Base-by-base conservation (phyloP, 2,329 filamentous ascomycete species). In the Pestalotiopsis sp. region DNA sequence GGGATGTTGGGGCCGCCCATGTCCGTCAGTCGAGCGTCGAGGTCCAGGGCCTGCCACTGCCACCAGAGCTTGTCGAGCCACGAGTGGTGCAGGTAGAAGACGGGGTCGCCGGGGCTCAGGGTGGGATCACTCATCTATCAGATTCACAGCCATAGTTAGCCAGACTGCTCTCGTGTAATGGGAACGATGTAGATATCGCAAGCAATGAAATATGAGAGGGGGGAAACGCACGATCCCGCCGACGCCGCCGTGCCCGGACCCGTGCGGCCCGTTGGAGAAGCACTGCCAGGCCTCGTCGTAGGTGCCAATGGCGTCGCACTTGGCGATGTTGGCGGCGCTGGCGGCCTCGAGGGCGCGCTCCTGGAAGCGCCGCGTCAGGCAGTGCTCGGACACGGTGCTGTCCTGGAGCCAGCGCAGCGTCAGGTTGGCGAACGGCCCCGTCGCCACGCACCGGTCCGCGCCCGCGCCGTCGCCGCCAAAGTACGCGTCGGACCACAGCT, bases 1-100 rank as follows among this genome's bases (percentile, higher is more conserved):
- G 71, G 69, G 1, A 68, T 68, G 49, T 75, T 75, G 11, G 57
- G 59, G 5, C 73, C 74, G 49, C 69, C 70, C 59, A 75, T 75
- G 4, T 78, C 73, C 6, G 58, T 73, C 6, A 75, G 70, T 3
- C 76, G 72, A 4, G 66, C 70, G 25, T 70, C 57, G 2, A 75
- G 66, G 39, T 75, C 69, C 1, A 67, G 62, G 27, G 71, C 64
- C 68, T 79, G 76, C 76, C 77, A 78, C n/a, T 72, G 64, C 75
- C 75, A 77, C 75, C 75, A 79, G 9, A 77, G 64, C 9, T 73
- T 73, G 52, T 79, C 77, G 3, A 79, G 57, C 58, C 73, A 77
- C 6, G 72, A 71, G 64, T 79, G 77, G 63, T 79, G 77, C 2
- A 78, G 69, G 60, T 74, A 79, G 68, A 78, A 78, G 6, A 78